Evolutionary conservation across 495 filamentous ascomycete species (phyloP), one percentile per base, ranked within the genome.

Genomic region (Hypoxylon lienhwacheense): DNA sequence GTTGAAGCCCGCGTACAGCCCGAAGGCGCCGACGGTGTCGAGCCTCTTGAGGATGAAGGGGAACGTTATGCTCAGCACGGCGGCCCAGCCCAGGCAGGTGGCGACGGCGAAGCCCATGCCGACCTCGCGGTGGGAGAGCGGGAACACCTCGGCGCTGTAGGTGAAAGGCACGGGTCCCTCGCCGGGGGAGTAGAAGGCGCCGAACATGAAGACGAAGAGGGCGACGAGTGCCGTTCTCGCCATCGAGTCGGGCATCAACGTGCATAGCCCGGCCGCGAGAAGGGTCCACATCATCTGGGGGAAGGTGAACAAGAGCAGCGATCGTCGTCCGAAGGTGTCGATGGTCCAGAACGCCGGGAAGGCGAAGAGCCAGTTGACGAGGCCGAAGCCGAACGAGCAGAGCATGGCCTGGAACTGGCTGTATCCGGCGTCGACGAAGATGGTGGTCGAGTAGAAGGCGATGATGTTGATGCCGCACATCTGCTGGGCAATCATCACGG

Each of bases 401-500:
- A 87, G 73, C 5, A 95, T 78, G 26, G 90, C 83, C 3, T 76
- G 64, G 43, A 74, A 78, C 11, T 78, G 69, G 42, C 28, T 67
- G 14, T 81, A 80, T 15, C 86, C 84, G 12, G 87, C 81, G 1
- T 87, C 55, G 5, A 65, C 59, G 73, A 92, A 92, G 40, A 93
- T 76, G 1, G 87, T 87, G 0, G 84, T 84, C 0, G 81, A 86
- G 70, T 93, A 96, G 75, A 92, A 93, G n/a, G 88, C 83, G 26
- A 91, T 87, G 67, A 92, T 87, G 71, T 87, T 88, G 64, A 85
- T 87, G 53, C 88, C 87, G 66, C 88, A 93, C 84, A 95, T 88
- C 70, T 95, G 89, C 73, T 93, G 87, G 2, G 82, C 83, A 46
- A 87, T 80, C 85, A 88, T 89, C 47, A 88, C 85, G 19, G 81